Conservation (phyloP, 306 rosid species). For the Malus sylvestris region DNA sequence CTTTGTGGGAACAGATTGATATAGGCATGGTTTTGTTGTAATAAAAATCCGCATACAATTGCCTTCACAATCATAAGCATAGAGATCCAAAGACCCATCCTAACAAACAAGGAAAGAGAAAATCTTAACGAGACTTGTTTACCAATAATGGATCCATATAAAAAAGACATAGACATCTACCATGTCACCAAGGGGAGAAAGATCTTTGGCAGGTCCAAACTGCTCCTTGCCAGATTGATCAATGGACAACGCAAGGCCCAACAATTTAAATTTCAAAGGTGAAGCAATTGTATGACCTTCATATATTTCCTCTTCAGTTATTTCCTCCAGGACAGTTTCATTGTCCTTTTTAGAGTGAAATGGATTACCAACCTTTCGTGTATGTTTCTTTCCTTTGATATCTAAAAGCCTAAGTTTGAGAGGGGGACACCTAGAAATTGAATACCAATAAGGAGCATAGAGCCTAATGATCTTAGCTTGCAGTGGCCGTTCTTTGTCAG, state of each 20-base stretch:
- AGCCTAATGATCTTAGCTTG: constrained; percentile 66
- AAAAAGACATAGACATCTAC: constrained; percentile 30
- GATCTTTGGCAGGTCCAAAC: constrained; percentile 76
- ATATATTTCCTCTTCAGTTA: constrained; percentile 76
- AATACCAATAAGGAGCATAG: constrained; percentile 90
- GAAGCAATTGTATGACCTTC: constrained; percentile 82
- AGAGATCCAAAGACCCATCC: constrained; percentile 90
- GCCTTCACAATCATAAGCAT: constrained; percentile 71
- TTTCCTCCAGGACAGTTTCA: constrained; percentile 59
- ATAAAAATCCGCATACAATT: constrained; percentile 68
- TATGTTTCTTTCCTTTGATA: constrained; percentile 46
- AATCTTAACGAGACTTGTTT: background rate
- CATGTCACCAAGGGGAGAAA: constrained; percentile 84
- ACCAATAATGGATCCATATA: background rate
- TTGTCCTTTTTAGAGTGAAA: constrained; percentile 43
- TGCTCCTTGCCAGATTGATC: constrained; percentile 50
- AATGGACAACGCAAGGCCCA: constrained; percentile 78
- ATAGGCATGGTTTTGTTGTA: constrained; percentile 77
- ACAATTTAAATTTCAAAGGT: constrained; percentile 63
- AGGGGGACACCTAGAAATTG: constrained; percentile 77
- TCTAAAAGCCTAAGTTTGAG: constrained; percentile 68
- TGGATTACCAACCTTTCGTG: constrained; percentile 34
- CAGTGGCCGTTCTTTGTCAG: constrained; percentile 43
- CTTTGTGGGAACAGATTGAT: constrained; percentile 88
- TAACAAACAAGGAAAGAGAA: constrained; percentile 21